Evolutionary conservation across 163 green algal genomes (phyloP).

Genomic region (Coccomyxa subellipsoidea): DNA sequence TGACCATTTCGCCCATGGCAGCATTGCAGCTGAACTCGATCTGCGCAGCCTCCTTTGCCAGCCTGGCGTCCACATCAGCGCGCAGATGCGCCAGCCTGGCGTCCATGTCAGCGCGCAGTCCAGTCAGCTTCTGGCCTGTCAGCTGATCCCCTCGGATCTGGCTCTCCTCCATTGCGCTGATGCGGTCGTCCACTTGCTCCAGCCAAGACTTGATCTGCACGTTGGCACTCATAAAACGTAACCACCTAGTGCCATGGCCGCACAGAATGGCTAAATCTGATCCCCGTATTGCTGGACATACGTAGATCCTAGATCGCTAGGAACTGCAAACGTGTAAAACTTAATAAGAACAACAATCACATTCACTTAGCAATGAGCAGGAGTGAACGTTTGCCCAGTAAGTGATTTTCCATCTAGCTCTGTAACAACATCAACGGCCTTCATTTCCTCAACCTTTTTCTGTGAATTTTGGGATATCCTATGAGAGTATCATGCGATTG

Average conservation of each 20-base stretch:
- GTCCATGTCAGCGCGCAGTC: background rate
- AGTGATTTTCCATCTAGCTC: no score
- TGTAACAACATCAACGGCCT: background rate
- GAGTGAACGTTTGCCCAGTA: no score
- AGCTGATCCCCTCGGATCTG: background rate
- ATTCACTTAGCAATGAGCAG: background rate
- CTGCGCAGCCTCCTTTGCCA: background rate
- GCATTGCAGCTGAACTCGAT: slow-evolving; percentile 5
- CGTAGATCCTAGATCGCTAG: background rate
- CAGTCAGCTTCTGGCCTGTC: background rate
- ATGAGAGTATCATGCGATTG: background rate
- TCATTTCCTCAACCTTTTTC: background rate
- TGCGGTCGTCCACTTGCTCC: background rate
- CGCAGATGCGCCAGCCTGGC: background rate
- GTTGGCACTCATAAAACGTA: background rate
- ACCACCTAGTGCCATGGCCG: background rate
- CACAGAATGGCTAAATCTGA: background rate
- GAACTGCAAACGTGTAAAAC: background rate
- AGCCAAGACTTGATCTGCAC: background rate
- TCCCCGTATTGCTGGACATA: background rate
- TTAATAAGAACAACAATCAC: background rate
- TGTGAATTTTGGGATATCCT: background rate
- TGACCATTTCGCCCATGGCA: background rate
- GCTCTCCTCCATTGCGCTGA: background rate
- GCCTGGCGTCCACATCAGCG: background rate